Conservation (phyloP, 2,329 filamentous ascomycete genomes). For the Berkeleyomyces rouxiae region DNA sequence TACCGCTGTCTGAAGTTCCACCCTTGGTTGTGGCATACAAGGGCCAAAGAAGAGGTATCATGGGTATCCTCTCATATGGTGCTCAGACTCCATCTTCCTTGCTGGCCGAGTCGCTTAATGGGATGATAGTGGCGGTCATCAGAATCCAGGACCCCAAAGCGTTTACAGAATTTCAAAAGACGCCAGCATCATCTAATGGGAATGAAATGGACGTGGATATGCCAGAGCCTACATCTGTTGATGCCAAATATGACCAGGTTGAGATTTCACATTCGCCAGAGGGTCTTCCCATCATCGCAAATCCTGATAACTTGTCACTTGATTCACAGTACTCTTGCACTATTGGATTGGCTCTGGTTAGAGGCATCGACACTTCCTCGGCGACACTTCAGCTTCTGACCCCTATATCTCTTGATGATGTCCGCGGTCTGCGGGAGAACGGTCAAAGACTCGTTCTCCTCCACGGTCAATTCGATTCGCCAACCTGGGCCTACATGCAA, state of each 20-base stretch:
- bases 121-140: conserved; percentile 51
- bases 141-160: conserved; percentile 38
- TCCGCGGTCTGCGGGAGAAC: conserved; percentile 25
- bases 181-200: background rate
- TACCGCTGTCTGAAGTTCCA: conserved; percentile 36
- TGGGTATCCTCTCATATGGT: conserved; percentile 52
- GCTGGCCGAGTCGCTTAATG: conserved; percentile 50
- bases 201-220: conserved; percentile 16
- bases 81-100: conserved; percentile 42
- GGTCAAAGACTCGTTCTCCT: conserved; percentile 43
- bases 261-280: conserved; percentile 28
- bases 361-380: conserved; percentile 43
- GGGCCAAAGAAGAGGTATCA: conserved; percentile 33
- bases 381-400: conserved; percentile 47
- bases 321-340: conserved; percentile 42
- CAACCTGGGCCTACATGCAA: conserved; percentile 54
- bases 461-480: conserved; percentile 50
- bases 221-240: background rate
- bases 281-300: conserved; percentile 45
- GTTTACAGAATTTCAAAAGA: conserved; percentile 22
- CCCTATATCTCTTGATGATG: conserved; percentile 30
- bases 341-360: conserved; percentile 51
- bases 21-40: conserved; percentile 49
- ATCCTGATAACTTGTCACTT: conserved; percentile 35
- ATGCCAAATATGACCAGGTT: conserved; percentile 5